phyloP scores from a whole-genome alignment of 75 land plant genomes.

The Cryptomeria japonica region DNA sequence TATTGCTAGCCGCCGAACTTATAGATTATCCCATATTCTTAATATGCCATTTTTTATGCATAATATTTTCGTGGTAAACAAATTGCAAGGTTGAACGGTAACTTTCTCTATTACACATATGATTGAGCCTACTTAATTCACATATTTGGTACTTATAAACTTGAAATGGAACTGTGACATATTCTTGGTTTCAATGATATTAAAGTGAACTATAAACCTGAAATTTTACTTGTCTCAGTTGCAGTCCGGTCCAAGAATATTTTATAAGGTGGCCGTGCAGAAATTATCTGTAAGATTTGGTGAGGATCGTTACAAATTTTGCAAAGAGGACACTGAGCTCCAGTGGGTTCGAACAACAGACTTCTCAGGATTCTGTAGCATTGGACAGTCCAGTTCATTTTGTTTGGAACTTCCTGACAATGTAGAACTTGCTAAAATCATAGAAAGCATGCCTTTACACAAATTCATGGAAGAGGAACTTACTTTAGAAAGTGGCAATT shows the following conservation, averaged over 20 bases:
- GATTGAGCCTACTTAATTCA: background rate
- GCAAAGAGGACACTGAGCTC: slow-evolving; percentile 47
- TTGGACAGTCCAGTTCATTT: slow-evolving; percentile 62
- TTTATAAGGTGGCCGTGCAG: slow-evolving; percentile 26
- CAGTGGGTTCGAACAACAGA: slow-evolving; percentile 78
- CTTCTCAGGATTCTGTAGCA: slow-evolving; percentile 48
- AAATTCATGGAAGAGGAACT: slow-evolving; percentile 30
- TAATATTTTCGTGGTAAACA: background rate
- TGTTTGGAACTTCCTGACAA: slow-evolving; percentile 42
- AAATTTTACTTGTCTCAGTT: slow-evolving; percentile 36
- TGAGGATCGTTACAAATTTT: slow-evolving; percentile 32
- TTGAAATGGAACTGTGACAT: no score
- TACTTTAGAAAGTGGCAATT: slow-evolving; percentile 21
- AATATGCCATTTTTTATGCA: background rate
- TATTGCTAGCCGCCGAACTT: background rate
- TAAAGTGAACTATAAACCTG: background rate
- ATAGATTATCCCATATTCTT: background rate
- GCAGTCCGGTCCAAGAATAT: slow-evolving; percentile 58
- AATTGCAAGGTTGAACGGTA: background rate
- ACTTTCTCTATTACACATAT: background rate
- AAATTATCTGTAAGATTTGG: slow-evolving; percentile 17
- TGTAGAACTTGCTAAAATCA: slow-evolving; percentile 18
- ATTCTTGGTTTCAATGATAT: no score
- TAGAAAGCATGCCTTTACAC: slow-evolving; percentile 39
- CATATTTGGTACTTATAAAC: background rate